Evolutionary conservation across 2,329 filamentous ascomycete genomes (phyloP), one percentile per base, ranked within the genome.

Genomic region (Fusarium sp.): DNA sequence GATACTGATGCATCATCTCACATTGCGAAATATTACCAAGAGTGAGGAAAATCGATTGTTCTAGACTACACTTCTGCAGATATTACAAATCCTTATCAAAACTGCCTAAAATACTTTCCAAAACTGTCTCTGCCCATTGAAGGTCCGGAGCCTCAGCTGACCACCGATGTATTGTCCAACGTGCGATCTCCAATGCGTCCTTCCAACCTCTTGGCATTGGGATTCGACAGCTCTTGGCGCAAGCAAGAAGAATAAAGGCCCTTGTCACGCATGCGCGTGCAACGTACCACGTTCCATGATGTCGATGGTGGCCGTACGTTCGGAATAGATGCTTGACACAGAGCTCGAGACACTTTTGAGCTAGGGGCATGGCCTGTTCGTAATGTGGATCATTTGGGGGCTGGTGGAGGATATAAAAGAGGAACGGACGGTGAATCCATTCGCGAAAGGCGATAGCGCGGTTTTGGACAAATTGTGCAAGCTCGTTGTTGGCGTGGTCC

Each of bases 241-340:
- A 20, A 33, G 38, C 50, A 18, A 53, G 26, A 15, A 53, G 1
- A 0, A 44, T 44, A 3, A 53, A 22, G 7, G 26, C 36, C 10
- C 20, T 53, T 1, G 26, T 45, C 1, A 33, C 15, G 1, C 50
- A 53, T 0, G 26, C 42, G 14, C 50, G 50, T 10, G 50, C 38
- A 11, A 53, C 14, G 18, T 53, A 53, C 50, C 50, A 53, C 3
- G 50, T 53, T 0, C 50, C 50, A 3, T 53, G 50, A 44, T 53
- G 50, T 2, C 50, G 10, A 3, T 53, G 28, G 2, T 52, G 50
- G 0, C 50, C 38, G 10, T 31, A 44, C 1, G 50, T 33, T 33
- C 50, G 50, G 6, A 44, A 33, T 5, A 52, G 50, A 9, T 52
- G 50, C 38, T 52, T 18, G 6, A 33, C 36, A 0, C 50, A 52